Conservation (phyloP, 2,329 filamentous ascomycete species). For the Colletotrichum abscissum region DNA sequence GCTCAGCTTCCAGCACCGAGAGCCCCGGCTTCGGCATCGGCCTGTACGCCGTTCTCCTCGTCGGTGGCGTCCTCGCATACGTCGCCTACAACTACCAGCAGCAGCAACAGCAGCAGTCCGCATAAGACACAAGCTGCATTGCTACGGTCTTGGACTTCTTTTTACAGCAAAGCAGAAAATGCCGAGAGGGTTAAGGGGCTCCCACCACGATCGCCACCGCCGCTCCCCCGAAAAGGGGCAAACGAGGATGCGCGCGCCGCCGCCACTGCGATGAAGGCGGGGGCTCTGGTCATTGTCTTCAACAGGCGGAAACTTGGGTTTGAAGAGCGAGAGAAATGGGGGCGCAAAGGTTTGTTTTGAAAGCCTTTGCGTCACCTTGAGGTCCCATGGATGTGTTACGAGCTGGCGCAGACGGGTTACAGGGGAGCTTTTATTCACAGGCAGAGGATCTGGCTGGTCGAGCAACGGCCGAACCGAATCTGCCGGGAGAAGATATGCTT, state of each 20-base stretch:
- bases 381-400: constrained; percentile 3
- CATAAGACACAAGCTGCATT: constrained; percentile 18
- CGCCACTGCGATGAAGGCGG: constrained; percentile 1
- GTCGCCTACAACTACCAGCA: constrained; percentile 88
- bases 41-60: constrained; percentile 82
- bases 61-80: constrained; percentile 83
- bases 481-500: constrained; percentile 27
- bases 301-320: neutral
- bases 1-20: constrained; percentile 59
- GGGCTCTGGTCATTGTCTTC: neutral
- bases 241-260: neutral
- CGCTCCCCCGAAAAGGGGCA: neutral
- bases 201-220: neutral
- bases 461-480: constrained; percentile 4
- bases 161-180: neutral
- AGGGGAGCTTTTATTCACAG: constrained; percentile 5
- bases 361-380: neutral
- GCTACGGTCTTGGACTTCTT: neutral
- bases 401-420: constrained; percentile 1
- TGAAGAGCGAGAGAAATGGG: neutral
- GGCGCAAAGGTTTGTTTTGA: neutral
- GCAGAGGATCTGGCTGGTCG: constrained; percentile 11
- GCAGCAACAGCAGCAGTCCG: constrained; percentile 55
- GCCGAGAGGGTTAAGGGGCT: neutral
- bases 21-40: constrained; percentile 76